Conservation (phyloP, 768 basidiomycete genomes). For the Trametes punicea region DNA sequence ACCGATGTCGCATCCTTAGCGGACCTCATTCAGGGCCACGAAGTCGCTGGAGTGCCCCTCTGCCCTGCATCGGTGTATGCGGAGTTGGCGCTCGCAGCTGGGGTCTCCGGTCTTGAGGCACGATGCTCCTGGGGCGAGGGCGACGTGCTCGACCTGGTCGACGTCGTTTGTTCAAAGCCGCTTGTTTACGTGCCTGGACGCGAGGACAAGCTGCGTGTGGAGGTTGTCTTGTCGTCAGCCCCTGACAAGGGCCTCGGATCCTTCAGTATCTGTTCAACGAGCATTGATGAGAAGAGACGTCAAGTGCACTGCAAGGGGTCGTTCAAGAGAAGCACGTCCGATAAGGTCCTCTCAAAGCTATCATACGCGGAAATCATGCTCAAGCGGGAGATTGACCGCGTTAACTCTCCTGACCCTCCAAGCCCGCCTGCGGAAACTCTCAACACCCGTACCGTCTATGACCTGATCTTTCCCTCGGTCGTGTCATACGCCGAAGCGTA, state of each 20-base stretch:
- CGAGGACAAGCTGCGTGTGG: conserved; percentile 35
- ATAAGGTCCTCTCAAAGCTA: conserved; percentile 26
- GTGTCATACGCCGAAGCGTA: conserved; percentile 60
- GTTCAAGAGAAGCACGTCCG: neutral
- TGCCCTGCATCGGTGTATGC: conserved; percentile 68
- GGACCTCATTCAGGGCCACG: conserved; percentile 51
- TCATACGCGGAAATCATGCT: conserved; percentile 34
- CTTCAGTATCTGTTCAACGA: conserved; percentile 36
- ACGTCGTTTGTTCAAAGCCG: conserved; percentile 50
- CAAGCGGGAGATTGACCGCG: conserved; percentile 26
- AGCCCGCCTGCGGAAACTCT: conserved; percentile 43
- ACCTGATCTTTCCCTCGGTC: conserved; percentile 65
- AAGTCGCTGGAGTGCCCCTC: conserved; percentile 42
- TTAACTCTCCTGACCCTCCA: conserved; percentile 17
- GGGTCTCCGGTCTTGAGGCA: conserved; percentile 36
- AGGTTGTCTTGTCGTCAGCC: conserved; percentile 15
- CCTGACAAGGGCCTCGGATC: conserved; percentile 42
- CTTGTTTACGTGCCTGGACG: conserved; percentile 44
- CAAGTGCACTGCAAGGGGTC: conserved; percentile 1
- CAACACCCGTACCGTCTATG: conserved; percentile 54
- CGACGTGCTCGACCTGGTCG: conserved; percentile 38
- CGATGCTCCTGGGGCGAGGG: conserved; percentile 28
- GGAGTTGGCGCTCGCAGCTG: conserved; percentile 50
- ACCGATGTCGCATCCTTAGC: conserved; percentile 46
- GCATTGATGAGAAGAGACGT: conserved; percentile 32